Conservation (phyloP, 2,329 filamentous ascomycete genomes). For the Coniella lustricola region DNA sequence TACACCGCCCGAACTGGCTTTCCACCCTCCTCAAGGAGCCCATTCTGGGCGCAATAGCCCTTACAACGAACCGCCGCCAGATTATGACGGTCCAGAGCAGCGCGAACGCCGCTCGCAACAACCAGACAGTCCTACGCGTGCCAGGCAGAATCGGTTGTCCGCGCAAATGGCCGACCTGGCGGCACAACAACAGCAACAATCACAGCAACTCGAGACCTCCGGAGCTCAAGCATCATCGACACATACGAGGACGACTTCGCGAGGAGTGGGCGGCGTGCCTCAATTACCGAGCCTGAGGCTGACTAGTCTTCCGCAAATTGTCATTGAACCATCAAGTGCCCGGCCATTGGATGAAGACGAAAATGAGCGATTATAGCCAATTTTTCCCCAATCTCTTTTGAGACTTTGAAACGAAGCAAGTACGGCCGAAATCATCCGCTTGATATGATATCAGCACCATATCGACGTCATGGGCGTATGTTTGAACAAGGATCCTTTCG, state of each 20-base stretch:
- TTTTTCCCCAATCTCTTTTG: not conserved
- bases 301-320: conserved; percentile 46
- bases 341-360: conserved; percentile 21
- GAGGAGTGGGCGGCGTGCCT: conserved; percentile 34
- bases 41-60: conserved; percentile 34
- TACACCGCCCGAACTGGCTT: conserved; percentile 22
- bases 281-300: conserved; percentile 48
- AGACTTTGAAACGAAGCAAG: not conserved
- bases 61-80: conserved; percentile 42
- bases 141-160: conserved; percentile 26
- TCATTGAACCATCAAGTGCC: conserved; percentile 47
- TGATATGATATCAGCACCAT: too few species aligned
- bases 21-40: not conserved
- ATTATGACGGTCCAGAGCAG: conserved; percentile 35
- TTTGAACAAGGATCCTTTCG: too few species aligned
- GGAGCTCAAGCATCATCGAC: conserved; percentile 6
- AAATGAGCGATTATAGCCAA: not conserved
- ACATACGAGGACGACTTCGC: conserved; percentile 19
- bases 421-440: not conserved
- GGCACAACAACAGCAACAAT: conserved; percentile 10
- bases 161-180: conserved; percentile 26
- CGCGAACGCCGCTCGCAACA: not conserved
- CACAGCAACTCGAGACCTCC: not conserved
- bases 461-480: too few species aligned
- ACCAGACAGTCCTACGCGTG: conserved; percentile 18